These are phyloP conservation scores for Alternaria novae-zelandiae DNA, from an alignment of 2,329 filamentous ascomycete genomes.

Conservation along the genomic window DNA sequence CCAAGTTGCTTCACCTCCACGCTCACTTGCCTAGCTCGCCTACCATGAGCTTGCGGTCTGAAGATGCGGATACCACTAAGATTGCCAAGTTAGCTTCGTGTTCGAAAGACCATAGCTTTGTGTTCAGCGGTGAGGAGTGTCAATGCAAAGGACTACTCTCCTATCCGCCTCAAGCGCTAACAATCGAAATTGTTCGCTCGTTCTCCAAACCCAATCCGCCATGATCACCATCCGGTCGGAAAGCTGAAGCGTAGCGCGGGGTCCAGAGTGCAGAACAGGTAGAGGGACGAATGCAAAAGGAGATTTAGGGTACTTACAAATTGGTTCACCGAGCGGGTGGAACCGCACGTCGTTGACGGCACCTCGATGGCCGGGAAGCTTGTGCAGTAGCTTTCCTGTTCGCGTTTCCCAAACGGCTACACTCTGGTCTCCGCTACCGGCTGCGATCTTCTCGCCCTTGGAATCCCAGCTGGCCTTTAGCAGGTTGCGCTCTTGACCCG, in stretches of 20 bases:
- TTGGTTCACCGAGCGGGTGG: constrained; percentile 80
- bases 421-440: constrained; percentile 87
- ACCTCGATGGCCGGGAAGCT: constrained; percentile 93
- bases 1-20: constrained; percentile 23
- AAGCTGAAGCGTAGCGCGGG: not conserved
- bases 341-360: constrained; percentile 95
- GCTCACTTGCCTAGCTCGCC: constrained; percentile 76
- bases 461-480: constrained; percentile 89
- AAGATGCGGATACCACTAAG: constrained; percentile 84
- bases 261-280: not conserved
- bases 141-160: constrained; percentile 3
- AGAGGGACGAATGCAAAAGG: not conserved
- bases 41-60: constrained; percentile 83
- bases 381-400: constrained; percentile 90
- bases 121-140: constrained; percentile 9
- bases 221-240: not conserved
- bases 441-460: constrained; percentile 83
- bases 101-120: not conserved
- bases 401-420: constrained; percentile 90
- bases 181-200: not conserved
- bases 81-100: constrained; percentile 39
- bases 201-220: not conserved
- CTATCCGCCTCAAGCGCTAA: not conserved
- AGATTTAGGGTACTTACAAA: constrained; percentile 68
- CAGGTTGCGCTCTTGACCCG: constrained; percentile 89